Evolutionary conservation across 2,329 filamentous ascomycete genomes (phyloP), one percentile per base, ranked within the genome.

Genomic region (Plenodomus lindquistii): DNA sequence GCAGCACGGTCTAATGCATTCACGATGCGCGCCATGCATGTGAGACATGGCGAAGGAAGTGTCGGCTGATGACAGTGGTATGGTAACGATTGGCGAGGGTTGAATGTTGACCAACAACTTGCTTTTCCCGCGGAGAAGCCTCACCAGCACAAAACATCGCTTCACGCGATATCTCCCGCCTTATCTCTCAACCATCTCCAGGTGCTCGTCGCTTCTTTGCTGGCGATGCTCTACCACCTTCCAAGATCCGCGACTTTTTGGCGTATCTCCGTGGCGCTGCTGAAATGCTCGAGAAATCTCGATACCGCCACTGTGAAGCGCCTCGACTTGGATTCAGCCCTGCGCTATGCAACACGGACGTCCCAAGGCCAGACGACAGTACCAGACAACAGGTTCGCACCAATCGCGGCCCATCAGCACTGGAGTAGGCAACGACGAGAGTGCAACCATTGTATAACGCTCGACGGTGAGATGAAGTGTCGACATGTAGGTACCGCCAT

Each of bases 41-140:
- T 31, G 4, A 4, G 11, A 8, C 10, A 8, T 13, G 15, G 15
- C 6, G n/a, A 31, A 31, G 27, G 15, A 8, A 15, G 10, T 13
- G 27, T 8, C 6, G 11, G 15, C 11, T 24, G 22, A 24, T 24
- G 22, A 6, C 6, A 24, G 11, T 11, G n/a, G n/a, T n/a, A n/a
- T n/a, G n/a, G n/a, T n/a, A 18, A 44, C 19, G n/a, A 35, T 43
- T 34, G 46, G 35, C 8, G 17, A 10, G 18, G 22, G 34, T 13
- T 40, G 42, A 41, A 37, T 35, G 35, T 21, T 29, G 15, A 31
- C 6, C 27, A 22, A 18, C 20, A 40, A 29, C 40, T 9, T 17
- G 16, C 24, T 37, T 40, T 31, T 7, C 31, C 54, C 54, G 54
- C 54, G 54, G 54, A 57, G 54, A 57, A 46, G 38, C 21, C 20